Evolutionary conservation across 1,139 yeast genomes (phyloP), one percentile per base, ranked within the genome.

Genomic region (Pneumocystis carinii): DNA sequence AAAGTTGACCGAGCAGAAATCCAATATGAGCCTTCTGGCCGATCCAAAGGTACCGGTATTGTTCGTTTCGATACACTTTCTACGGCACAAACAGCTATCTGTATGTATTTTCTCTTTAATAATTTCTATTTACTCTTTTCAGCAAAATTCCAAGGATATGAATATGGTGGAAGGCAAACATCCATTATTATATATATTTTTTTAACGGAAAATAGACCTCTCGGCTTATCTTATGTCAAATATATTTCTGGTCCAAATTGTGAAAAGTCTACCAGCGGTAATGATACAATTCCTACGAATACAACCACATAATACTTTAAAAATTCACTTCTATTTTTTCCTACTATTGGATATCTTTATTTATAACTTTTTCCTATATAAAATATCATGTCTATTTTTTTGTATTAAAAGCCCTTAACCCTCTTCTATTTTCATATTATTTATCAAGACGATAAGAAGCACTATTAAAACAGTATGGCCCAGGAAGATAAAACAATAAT

Each of bases 31-130:
- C 74, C 79, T 3, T 76, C 76, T 41, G 95, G 95, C 56, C 81
- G 85, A 71, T 84, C 96, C 32, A 78, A 85, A 4, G 97, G 97
- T 56, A 77, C 80, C 68, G 97, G 95, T 7, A 92, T 90, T 59
- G 92, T 90, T 58, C 83, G 85, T 72, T 88, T 87, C 71, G 87
- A 82, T 67, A 78, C 80, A 65, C 81, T 79, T 58, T 89, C 82
- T 53, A 78, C 82, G 65, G 95, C 97, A 0, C 86, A 83, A 62
- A 76, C 79, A 65, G 92, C 96, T 62, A 83, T 90, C 67, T 78
- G 78, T 64, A 87, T 85, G 32, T 64, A 48, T 48, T 24, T 48
- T 24, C 14, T 48, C 17, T 39, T 39, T 48, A 24, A 24, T 12
- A 10, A 4, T 14, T 12, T 19, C 14, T 48, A 48, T 48, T 48